Evolutionary conservation across 441 rosid genomes (phyloP).

Genomic region (Sinapis alba): DNA sequence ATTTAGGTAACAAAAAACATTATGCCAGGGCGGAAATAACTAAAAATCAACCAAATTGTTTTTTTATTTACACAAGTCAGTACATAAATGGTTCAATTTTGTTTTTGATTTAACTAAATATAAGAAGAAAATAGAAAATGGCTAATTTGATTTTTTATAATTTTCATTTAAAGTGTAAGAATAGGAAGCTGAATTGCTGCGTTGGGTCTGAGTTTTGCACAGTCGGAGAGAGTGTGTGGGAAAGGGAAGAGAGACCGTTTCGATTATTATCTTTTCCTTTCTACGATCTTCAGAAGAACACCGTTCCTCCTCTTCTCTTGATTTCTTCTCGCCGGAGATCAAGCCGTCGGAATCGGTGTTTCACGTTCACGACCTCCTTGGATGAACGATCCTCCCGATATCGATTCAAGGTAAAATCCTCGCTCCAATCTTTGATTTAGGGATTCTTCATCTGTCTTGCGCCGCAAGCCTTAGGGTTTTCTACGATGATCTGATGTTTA

Average conservation of each 20-base stretch:
- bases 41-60: background rate
- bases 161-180: background rate
- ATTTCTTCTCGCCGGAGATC: conserved; percentile 4
- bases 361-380: background rate
- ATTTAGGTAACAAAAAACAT: background rate
- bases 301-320: background rate
- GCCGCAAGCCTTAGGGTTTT: background rate
- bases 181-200: conserved; percentile 32
- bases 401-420: conserved; percentile 27
- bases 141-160: background rate
- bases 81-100: background rate
- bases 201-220: conserved; percentile 28
- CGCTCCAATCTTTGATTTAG: background rate
- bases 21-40: background rate
- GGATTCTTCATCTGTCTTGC: background rate
- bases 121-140: background rate
- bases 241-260: background rate
- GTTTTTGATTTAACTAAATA: background rate
- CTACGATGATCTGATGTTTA: conserved; percentile 2
- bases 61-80: background rate
- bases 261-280: background rate
- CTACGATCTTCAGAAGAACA: background rate
- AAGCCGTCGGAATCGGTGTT: conserved; percentile 18
- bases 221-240: conserved; percentile 35
- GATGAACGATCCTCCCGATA: conserved; percentile 35